These are phyloP conservation scores for Piromyces sp. DNA, from an alignment of 192 early-diverging fungal species.

Conservation along the genomic window DNA sequence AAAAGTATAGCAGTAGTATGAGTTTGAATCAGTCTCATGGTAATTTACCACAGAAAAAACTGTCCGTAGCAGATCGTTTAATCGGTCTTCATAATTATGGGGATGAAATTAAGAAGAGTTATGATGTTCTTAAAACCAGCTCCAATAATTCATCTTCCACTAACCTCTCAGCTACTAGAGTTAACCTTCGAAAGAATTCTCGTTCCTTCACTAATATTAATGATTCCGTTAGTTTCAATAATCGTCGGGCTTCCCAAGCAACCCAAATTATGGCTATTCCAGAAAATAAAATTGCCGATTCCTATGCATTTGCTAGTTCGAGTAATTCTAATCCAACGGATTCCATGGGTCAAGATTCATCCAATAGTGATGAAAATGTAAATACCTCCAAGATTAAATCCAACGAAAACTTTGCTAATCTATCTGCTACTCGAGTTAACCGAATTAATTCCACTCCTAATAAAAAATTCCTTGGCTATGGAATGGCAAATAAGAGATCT, in stretches of 20 bases:
- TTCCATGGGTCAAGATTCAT: neutral
- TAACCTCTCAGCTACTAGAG: neutral
- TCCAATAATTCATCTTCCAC: neutral
- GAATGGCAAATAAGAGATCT: neutral
- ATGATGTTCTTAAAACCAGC: neutral
- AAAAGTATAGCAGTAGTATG: neutral
- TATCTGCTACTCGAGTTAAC: neutral
- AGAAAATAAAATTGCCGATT: neutral
- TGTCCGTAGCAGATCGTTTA: neutral
- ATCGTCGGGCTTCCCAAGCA: neutral
- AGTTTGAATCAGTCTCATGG: neutral
- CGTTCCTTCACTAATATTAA: neutral
- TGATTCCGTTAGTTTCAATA: neutral
- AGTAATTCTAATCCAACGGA: neutral
- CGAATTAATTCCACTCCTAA: neutral
- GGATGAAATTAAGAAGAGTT: neutral
- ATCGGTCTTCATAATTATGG: neutral
- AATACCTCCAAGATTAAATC: neutral
- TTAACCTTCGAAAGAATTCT: neutral
- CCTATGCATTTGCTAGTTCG: neutral
- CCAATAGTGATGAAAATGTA: neutral
- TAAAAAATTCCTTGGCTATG: neutral
- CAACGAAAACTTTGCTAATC: neutral
- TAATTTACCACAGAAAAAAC: neutral
- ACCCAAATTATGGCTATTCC: neutral